Evolutionary conservation across 306 rosid species (phyloP), one percentile per base, ranked within the genome.

Genomic region (Leucaena leucocephala): DNA sequence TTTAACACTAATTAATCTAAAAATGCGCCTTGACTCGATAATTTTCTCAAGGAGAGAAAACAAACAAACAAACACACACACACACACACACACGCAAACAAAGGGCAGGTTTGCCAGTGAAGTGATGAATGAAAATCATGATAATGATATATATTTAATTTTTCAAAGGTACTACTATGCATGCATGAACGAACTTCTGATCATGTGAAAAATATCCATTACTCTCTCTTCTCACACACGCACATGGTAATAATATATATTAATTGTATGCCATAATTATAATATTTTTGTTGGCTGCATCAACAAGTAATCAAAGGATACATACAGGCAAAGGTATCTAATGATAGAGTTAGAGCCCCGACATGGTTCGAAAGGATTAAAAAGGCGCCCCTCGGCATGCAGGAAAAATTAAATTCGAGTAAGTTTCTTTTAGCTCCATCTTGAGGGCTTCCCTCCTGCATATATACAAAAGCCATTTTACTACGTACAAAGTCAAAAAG

Each of bases 281-380:
- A 16, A 52, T 16, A 7, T 49, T 15, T 17, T 17, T 27, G 27
- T 54, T n/a, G 11, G 61, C 10, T 7, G 63, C 63, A 57, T 19
- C 63, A 57, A 57, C 63, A 19, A 57, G 35, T 57, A 55, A 55
- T 57, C 34, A 19, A 57, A 8, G 35, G 63, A 13, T 61, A 19
- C 10, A 3, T 33, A 2, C n/a, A 22, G 12, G n/a, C 17, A 61
- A 33, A 11, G 7, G 40, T 22, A 77, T 54, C 44, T n/a, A 61
- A 22, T 54, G 14, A 44, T 16, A 43, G 78, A 7, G 69, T 27
- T 15, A 22, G n/a, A 4, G 55, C 74, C 54, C 79, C 74, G 17
- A 49, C 72, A 66, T 66, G 74, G n/a, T 40, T 33, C 8, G 13
- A 67, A 65, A 76, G 55, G 80, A 35, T 63, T 35, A 33, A 39